Evolutionary conservation across 2,329 filamentous ascomycete genomes (phyloP).

Genomic region (Ramularia collo-cygni): DNA sequence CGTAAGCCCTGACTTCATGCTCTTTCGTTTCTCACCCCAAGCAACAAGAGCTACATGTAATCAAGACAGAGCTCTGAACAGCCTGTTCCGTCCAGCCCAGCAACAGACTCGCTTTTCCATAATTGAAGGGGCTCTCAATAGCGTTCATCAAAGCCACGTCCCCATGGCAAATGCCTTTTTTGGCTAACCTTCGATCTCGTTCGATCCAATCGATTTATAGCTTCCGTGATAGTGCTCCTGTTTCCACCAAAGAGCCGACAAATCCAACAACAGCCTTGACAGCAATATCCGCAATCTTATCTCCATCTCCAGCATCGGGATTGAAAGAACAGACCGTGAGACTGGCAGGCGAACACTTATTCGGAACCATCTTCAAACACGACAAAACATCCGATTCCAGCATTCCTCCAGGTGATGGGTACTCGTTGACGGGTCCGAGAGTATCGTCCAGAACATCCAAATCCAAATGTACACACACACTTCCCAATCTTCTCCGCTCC

Average conservation of each 20-base stretch:
- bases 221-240: not conserved
- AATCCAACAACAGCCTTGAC: constrained; percentile 2
- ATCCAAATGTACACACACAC: no score
- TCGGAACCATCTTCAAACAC: not conserved
- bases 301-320: constrained; percentile 1
- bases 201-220: not conserved
- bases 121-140: not conserved
- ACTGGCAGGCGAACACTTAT: not conserved
- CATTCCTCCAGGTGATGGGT: not conserved
- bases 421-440: not conserved
- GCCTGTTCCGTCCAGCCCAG: no score
- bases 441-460: not conserved
- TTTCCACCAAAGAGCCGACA: not conserved
- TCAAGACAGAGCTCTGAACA: no score
- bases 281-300: constrained; percentile 4
- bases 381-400: not conserved
- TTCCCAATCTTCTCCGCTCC: no score
- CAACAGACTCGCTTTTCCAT: no score
- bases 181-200: no score
- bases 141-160: no score
- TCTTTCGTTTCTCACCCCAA: no score
- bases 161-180: no score
- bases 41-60: no score
- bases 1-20: no score
- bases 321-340: constrained; percentile 6